These are phyloP conservation scores for Apiospora saccharicola DNA, from an alignment of 2,329 filamentous ascomycete genomes.

Conservation along the genomic window DNA sequence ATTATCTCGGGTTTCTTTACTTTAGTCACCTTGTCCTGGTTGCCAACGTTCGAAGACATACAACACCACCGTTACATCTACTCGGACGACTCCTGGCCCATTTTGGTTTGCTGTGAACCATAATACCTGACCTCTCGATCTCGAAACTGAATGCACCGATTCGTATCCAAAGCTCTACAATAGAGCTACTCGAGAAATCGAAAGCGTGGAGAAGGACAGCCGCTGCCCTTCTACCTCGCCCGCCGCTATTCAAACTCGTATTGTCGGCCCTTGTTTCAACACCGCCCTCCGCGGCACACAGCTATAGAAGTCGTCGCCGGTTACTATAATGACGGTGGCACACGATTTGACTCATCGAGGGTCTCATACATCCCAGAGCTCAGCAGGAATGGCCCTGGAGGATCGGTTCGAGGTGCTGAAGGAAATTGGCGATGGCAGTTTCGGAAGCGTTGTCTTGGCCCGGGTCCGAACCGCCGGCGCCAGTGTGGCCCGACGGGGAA, in stretches of 20 bases:
- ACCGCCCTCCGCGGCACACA: conserved; percentile 28
- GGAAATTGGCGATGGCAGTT: conserved; percentile 98
- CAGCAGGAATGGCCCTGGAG: conserved; percentile 71
- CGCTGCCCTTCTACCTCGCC: conserved; percentile 32
- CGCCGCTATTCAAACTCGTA: conserved; percentile 31
- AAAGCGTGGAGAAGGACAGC: conserved; percentile 36
- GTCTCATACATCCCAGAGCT: conserved; percentile 57
- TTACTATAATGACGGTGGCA: conserved; percentile 74
- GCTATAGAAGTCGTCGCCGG: conserved; percentile 32
- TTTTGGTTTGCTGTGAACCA: conserved; percentile 10
- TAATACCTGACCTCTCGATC: conserved; percentile 22
- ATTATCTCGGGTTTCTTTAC: conserved; percentile 29
- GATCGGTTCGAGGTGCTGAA: conserved; percentile 97
- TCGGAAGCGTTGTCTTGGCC: conserved; percentile 92
- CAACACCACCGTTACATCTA: conserved; percentile 16
- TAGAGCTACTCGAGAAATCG: conserved; percentile 43
- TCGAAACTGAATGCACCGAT: conserved; percentile 29
- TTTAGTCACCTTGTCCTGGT: conserved; percentile 16
- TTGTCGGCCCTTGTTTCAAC: conserved; percentile 24
- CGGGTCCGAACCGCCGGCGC: conserved; percentile 90
- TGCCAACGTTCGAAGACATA: conserved; percentile 14
- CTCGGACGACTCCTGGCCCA: conserved; percentile 17
- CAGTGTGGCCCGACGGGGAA: conserved; percentile 86
- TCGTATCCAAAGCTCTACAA: conserved; percentile 44
- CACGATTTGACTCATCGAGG: conserved; percentile 77